Evolutionary conservation across 345 rosid genomes (phyloP), one percentile per base, ranked within the genome.

Genomic region (Populus tremula): DNA sequence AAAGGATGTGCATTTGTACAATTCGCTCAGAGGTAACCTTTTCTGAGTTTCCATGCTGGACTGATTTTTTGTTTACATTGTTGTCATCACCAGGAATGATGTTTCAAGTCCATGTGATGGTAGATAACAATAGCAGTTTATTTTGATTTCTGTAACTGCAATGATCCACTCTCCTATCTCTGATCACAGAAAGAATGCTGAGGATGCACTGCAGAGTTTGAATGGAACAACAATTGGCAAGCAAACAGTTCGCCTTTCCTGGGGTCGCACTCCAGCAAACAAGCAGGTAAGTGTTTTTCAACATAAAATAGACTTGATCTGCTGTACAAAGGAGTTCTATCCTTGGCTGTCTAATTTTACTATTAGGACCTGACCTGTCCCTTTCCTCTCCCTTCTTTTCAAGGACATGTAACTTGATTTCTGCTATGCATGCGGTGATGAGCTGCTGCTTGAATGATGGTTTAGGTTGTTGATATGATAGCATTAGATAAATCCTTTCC

Each of bases 1-100:
- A 96, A 90, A 90, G 97, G 98, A 82, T 96, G 99, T 62, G 98
- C 97, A 17, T 96, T 96, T 81, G 97, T 93, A 70, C 98, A 91
- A 70, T 89, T 90, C 83, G 86, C 88, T 73, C 85, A 85, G 83
- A 96, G 98, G 98, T 93, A 73, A 35, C 71, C 23, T 45, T 29
- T 56, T 31, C 72, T 53, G 11, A 11, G 17, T 21, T 10, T 47
- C 20, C 27, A 21, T 17, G 3, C 64, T n/a, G 6, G 27, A n/a
- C 64, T 1, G 20, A 21, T 27, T 21, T 12, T 31, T 18, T 17
- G 6, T 8, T 17, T 27, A 9, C 43, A 3, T 33, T 33, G 36
- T 33, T 33, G 23, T 17, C 38, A 56, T 36, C 33, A 45, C 21
- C 63, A 53, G 38, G 47, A 38, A 43, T 70, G 47, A 27, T 35